Evolutionary conservation across 257 asterid genomes (phyloP).

Genomic region (Nicotiana otophora): DNA sequence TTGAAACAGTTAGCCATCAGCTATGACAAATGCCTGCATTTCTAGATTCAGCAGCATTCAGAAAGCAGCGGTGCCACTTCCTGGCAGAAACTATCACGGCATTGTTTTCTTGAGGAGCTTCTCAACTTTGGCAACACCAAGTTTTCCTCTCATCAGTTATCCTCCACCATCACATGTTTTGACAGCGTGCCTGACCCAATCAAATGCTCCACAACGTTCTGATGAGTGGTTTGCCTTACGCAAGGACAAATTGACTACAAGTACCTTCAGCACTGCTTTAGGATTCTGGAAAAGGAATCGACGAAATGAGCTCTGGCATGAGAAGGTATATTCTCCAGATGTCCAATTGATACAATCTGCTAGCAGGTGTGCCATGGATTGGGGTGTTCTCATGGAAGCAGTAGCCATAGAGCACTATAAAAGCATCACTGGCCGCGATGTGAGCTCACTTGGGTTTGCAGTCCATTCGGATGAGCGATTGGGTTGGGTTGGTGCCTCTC

Average conservation of each 20-base stretch:
- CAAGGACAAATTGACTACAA: conserved; percentile 83
- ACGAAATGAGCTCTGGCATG: conserved; percentile 76
- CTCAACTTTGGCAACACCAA: conserved; percentile 52
- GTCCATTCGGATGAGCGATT: conserved; percentile 55
- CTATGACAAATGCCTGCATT: conserved; percentile 61
- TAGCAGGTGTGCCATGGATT: conserved; percentile 65
- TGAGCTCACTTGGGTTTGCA: conserved; percentile 71
- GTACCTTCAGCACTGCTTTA: conserved; percentile 88
- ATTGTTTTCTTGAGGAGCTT: conserved; percentile 36
- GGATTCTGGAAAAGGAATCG: conserved; percentile 96
- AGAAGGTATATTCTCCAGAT: conserved; percentile 55
- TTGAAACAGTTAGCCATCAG: neutral
- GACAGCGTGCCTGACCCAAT: conserved; percentile 40
- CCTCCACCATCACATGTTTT: conserved; percentile 34
- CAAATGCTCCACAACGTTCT: conserved; percentile 77
- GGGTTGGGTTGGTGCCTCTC: conserved; percentile 94
- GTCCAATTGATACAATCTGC: conserved; percentile 25
- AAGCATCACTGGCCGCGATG: conserved; percentile 79
- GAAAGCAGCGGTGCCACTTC: conserved; percentile 46
- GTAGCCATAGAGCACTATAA: conserved; percentile 78
- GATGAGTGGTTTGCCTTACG: conserved; percentile 98
- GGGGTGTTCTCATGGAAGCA: conserved; percentile 88
- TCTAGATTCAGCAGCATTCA: conserved; percentile 46
- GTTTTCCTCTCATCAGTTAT: conserved; percentile 15
- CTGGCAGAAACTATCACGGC: conserved; percentile 32